Percentiles rank a stretch among this genome's conserved stretches.
Evolutionary conservation across 1,284 basidiomycete genomes (phyloP).

Genomic region (Leccinum fallax): DNA sequence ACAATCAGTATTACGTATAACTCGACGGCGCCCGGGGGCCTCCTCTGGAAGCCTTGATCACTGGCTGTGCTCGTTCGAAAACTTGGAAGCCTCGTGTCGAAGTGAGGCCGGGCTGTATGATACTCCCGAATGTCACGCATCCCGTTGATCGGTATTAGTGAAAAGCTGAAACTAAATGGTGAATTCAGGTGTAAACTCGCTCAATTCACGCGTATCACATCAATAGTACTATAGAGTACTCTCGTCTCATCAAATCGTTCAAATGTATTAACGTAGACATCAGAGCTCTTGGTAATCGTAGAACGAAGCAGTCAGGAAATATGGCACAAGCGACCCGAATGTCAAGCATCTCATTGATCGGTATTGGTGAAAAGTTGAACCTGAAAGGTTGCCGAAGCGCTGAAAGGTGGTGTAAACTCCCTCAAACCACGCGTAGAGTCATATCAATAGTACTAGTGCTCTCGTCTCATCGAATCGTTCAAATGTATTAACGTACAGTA

Average conservation of each 20-base stretch:
- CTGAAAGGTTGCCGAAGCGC: no score
- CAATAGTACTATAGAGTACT: background rate
- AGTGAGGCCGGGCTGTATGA: background rate
- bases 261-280: background rate
- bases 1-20: no score
- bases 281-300: background rate
- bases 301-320: background rate
- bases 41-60: background rate
- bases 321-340: background rate
- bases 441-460: no score
- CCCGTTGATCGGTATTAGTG: no score
- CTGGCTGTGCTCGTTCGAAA: background rate
- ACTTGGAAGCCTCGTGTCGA: background rate
- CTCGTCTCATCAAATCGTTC: background rate
- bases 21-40: background rate
- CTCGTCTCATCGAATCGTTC: background rate
- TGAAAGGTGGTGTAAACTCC: no score
- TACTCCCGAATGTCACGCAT: background rate
- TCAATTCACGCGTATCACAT: background rate
- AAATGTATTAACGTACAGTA: background rate
- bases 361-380: no score
- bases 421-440: no score
- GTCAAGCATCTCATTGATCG: no score
- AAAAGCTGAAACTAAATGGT: background rate
- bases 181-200: no score